These are phyloP conservation scores for Populus tremula DNA, from an alignment of 345 rosid genomes.

Conservation along the genomic window DNA sequence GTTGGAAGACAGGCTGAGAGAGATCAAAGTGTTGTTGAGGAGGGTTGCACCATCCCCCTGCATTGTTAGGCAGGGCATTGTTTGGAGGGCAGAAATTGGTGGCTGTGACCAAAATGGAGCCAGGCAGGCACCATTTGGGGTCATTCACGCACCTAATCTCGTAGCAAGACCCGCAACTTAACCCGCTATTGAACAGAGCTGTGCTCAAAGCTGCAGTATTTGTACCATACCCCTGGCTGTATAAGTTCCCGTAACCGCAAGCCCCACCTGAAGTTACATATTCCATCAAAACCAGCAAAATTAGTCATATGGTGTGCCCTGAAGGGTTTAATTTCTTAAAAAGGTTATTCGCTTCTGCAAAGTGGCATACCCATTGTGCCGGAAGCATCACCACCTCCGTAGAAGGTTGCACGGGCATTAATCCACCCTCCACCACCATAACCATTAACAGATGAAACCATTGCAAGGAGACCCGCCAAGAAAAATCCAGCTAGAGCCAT, in stretches of 20 bases:
- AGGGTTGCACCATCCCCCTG: slow-evolving; percentile 32
- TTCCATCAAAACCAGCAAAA: background rate
- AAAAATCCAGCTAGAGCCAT: slow-evolving; percentile 47
- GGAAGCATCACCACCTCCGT: slow-evolving; percentile 31
- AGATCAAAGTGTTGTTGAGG: slow-evolving; percentile 28
- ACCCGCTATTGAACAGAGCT: slow-evolving; percentile 25
- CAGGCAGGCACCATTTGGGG: slow-evolving; percentile 23
- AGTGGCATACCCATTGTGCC: slow-evolving; percentile 29
- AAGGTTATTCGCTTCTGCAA: background rate
- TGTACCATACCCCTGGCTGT: slow-evolving; percentile 30
- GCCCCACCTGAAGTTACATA: slow-evolving; percentile 18
- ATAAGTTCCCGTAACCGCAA: slow-evolving; percentile 27
- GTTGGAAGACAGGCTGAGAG: slow-evolving; percentile 26
- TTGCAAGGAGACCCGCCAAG: slow-evolving; percentile 46
- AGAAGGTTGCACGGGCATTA: slow-evolving; percentile 28
- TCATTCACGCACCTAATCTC: slow-evolving; percentile 23
- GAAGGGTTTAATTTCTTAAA: background rate
- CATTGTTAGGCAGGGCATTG: slow-evolving; percentile 28
- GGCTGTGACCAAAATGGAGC: slow-evolving; percentile 30
- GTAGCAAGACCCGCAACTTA: slow-evolving; percentile 26
- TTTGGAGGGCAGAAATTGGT: slow-evolving; percentile 33
- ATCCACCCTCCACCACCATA: slow-evolving; percentile 36
- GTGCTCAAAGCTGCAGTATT: slow-evolving; percentile 33
- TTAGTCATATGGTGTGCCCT: background rate
- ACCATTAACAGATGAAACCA: slow-evolving; percentile 46